Base-by-base conservation (phyloP, 2,329 filamentous ascomycete genomes). In the Microsporum ferrugineum region DNA sequence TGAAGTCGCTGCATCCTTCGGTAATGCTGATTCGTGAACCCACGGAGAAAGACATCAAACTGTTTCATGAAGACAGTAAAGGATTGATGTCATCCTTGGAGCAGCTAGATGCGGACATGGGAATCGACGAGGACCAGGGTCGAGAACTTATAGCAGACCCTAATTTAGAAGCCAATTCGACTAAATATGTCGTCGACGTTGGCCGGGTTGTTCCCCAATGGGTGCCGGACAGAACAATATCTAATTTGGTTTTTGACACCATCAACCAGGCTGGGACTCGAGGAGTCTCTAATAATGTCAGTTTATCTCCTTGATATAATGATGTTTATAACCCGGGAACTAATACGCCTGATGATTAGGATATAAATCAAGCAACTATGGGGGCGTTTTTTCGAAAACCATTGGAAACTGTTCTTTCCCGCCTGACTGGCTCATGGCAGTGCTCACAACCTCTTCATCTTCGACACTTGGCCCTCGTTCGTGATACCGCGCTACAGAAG, bases 391-490 rank as follows among this genome's bases (percentile, higher is more conserved):
- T 79, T 71, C 77, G 76, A 59, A 75, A 82, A 57, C 80, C 82
- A 0, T 67, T 83, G 34, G 83, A 86, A 66, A 76, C 78, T 34
- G 71, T 78, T 23, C 67, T 85, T 27, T 71, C 71, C 57, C 78
- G 81, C 31, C 65, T 86, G 41, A 80, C 80, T 1, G 78, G 83
- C 61, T 73, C 77, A 60, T 84, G 82, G 79, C 78, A 82, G 60
- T 66, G 79, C 14, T 80, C 80, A n/a, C 84, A 86, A 65, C 83
- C 83, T 29, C 70, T 73, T 2, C 78, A 84, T 68, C 73, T 85
- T 27, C 78, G 80, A 17, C 82, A 84, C 66, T 70, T 84, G 14
- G 76, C 79, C 8, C 73, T 86, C 34, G 76, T 85, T 38, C 74
- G 82, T 63, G 82, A 84, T 60, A 80, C 77, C 4, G 73, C 75